Conservation (phyloP, 805 yeast genomes). For the Ogataea paradorogensis region DNA sequence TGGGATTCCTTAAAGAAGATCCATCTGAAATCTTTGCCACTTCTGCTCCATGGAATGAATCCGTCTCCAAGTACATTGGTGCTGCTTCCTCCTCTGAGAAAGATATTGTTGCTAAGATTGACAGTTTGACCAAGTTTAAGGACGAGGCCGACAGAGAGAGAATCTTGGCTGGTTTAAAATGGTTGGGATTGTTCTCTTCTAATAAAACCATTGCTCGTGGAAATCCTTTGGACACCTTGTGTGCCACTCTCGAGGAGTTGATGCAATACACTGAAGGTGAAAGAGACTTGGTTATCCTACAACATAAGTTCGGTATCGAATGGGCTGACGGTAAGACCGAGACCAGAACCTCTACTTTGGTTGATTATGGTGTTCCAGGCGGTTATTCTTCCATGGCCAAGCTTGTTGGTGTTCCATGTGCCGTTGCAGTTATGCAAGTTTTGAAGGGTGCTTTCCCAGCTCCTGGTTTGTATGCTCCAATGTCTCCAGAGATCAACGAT, state of each 20-base stretch:
- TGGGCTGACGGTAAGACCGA: constrained; percentile 92
- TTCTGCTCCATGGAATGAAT: constrained; percentile 81
- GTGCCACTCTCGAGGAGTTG: constrained; percentile 92
- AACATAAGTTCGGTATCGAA: constrained; percentile 96
- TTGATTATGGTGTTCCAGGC: constrained; percentile 88
- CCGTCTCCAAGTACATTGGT: constrained; percentile 71
- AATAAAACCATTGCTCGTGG: constrained; percentile 80
- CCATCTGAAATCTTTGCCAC: constrained; percentile 55
- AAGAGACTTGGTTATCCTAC: constrained; percentile 91
- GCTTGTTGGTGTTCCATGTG: constrained; percentile 97
- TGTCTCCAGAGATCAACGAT: constrained; percentile 83
- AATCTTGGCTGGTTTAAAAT: constrained; percentile 81
- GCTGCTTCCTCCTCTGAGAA: constrained; percentile 65
- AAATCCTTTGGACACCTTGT: constrained; percentile 91
- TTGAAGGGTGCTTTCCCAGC: constrained; percentile 71
- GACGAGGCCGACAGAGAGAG: constrained; percentile 78
- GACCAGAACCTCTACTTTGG: constrained; percentile 91
- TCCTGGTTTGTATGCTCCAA: constrained; percentile 91
- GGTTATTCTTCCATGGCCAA: constrained; percentile 99
- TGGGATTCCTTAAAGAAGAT: constrained; percentile 86
- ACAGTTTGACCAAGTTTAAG: constrained; percentile 75
- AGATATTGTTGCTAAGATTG: constrained; percentile 75
- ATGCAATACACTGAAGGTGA: constrained; percentile 96
- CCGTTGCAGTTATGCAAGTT: constrained; percentile 87
- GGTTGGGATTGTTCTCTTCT: constrained; percentile 91